phyloP scores from a whole-genome alignment of 495 filamentous ascomycete genomes.

The Neurospora hispaniola region DNA sequence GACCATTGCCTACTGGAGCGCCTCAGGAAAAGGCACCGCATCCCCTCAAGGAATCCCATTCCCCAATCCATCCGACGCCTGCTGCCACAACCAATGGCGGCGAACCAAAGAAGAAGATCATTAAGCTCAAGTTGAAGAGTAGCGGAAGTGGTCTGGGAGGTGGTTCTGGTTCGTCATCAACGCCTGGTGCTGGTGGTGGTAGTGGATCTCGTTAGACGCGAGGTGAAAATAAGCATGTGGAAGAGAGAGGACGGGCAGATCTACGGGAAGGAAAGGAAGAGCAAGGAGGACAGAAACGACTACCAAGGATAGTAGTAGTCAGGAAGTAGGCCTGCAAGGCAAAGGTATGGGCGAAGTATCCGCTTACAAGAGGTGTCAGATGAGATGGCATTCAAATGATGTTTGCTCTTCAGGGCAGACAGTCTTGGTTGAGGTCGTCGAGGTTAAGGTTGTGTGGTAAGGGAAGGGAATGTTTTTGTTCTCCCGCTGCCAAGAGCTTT shows the following conservation, averaged over 20 bases:
- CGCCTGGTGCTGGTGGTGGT: neutral
- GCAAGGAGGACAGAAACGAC: neutral
- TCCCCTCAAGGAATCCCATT: neutral
- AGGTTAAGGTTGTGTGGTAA: neutral
- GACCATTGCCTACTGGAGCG: slow-evolving; percentile 1
- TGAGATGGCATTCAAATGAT: neutral
- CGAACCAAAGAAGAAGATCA: slow-evolving; percentile 11
- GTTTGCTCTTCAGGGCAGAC: neutral
- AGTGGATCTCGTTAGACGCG: neutral
- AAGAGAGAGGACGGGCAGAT: neutral
- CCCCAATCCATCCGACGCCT: neutral
- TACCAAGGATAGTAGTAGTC: neutral
- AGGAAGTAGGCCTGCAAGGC: neutral
- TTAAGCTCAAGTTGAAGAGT: slow-evolving; percentile 31
- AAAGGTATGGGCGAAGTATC: neutral
- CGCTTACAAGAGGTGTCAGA: neutral
- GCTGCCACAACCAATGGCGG: neutral
- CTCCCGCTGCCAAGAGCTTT: neutral
- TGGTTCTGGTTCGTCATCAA: neutral
- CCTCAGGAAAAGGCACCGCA: neutral
- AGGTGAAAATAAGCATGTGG: neutral
- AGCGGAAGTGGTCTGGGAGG: neutral
- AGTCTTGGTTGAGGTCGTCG: neutral
- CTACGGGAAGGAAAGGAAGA: neutral
- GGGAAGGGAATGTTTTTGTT: neutral